Base-by-base conservation (phyloP, 306 rosid species). In the Vachellia pachyceras region DNA sequence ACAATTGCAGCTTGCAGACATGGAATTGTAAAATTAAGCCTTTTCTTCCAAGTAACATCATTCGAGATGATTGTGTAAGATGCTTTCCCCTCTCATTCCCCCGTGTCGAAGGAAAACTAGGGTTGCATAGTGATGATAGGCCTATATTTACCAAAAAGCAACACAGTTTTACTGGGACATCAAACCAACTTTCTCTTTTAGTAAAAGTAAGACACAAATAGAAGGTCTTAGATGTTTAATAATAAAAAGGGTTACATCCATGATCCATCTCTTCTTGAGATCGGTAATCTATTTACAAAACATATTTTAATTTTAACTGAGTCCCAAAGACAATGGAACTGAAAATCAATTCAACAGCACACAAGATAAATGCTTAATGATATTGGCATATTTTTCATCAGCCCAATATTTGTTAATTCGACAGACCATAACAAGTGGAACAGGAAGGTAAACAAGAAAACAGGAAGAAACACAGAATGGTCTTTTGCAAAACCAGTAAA, bases 261-360 rank as follows among this genome's bases (percentile, higher is more conserved):
- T n/a, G 15, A 68, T 40, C 50, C 49, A n/a, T 25, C 72, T n/a
- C n/a, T n/a, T n/a, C n/a, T n/a, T n/a, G n/a, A n/a, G n/a, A n/a
- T n/a, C n/a, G n/a, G 47, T 68, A 47, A 40, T 52, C 37, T 14
- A 41, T 52, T 49, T 61, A 77, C 29, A 72, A 54, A 70, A 23
- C 49, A 71, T 58, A n/a, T n/a, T n/a, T n/a, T n/a, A n/a, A 72
- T 44, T 69, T 23, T 69, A 23, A 42, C 41, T 2, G n/a, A 18
- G 54, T 49, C 36, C 42, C 37, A 69, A 42, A 41, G 23, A 69
- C 37, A 69, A n/a, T n/a, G n/a, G n/a, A n/a, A n/a, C n/a, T n/a
- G n/a, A n/a, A n/a, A n/a, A n/a, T n/a, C n/a, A n/a, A n/a, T n/a
- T n/a, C n/a, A n/a, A n/a, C n/a, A n/a, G n/a, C n/a, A n/a, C n/a